phyloP scores from a whole-genome alignment of 2,329 filamentous ascomycete genomes.

The Aurifilum marmelostoma region DNA sequence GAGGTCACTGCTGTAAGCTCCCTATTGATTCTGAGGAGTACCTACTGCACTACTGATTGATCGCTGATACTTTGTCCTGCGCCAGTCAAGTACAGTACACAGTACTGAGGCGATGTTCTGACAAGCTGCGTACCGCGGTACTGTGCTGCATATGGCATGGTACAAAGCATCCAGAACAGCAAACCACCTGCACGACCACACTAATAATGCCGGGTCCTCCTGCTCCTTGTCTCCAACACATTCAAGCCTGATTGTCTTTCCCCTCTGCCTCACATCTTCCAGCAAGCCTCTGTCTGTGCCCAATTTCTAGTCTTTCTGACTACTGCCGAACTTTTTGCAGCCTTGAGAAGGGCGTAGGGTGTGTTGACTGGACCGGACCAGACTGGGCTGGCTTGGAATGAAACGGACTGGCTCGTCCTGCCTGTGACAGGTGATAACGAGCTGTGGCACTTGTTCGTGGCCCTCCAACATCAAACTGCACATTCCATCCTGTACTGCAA shows the following conservation, averaged over 20 bases:
- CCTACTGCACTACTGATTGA: too few relatives aligned
- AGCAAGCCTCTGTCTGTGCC: neutral
- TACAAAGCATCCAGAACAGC: neutral
- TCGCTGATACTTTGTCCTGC: neutral
- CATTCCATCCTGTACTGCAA: neutral
- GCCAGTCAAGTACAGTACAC: neutral
- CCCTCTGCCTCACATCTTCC: neutral
- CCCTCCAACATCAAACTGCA: neutral
- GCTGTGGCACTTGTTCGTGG: neutral
- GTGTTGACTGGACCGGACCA: neutral
- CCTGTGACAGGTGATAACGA: neutral
- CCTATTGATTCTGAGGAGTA: neutral
- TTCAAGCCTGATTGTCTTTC: neutral
- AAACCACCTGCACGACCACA: neutral
- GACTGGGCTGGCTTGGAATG: neutral
- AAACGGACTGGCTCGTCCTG: neutral
- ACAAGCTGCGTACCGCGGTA: neutral
- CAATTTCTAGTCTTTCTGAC: neutral
- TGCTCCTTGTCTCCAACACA: neutral
- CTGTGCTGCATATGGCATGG: neutral
- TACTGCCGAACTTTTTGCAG: neutral
- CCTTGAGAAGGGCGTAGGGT: neutral
- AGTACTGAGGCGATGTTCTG: neutral
- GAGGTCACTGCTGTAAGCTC: constrained; percentile 18
- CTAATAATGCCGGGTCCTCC: neutral